phyloP scores from a whole-genome alignment of 75 land plant genomes.

The Cryptomeria japonica region DNA sequence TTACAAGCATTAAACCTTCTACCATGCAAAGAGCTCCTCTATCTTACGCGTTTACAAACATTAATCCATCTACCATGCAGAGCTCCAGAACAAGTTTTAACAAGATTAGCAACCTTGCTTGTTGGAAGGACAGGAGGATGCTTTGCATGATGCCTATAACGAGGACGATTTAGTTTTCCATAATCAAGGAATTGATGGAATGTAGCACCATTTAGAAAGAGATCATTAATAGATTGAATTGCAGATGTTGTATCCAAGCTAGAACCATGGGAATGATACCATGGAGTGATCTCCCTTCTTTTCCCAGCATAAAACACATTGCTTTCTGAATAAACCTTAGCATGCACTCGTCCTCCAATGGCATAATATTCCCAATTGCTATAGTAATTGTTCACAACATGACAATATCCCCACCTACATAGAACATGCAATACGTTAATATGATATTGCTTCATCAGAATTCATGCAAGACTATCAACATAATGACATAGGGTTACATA shows the following conservation, averaged over 20 bases:
- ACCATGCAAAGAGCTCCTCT: too few relatives aligned
- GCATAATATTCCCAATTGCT: slow-evolving; percentile 53
- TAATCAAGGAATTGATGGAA: background rate
- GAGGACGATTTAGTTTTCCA: background rate
- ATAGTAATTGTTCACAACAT: slow-evolving; percentile 47
- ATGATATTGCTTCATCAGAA: too few relatives aligned
- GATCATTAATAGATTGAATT: background rate
- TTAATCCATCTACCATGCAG: too few relatives aligned
- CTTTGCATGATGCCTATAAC: too few relatives aligned
- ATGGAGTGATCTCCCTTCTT: background rate
- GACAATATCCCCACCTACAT: slow-evolving; percentile 47
- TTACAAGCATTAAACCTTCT: too few relatives aligned
- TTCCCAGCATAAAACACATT: slow-evolving; percentile 35
- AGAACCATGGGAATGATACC: background rate
- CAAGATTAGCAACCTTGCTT: too few relatives aligned
- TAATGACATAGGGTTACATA: too few relatives aligned
- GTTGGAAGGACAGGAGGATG: too few relatives aligned
- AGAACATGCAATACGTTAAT: background rate
- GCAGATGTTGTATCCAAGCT: background rate
- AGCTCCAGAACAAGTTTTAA: too few relatives aligned
- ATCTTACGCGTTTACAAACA: too few relatives aligned
- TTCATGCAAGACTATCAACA: too few relatives aligned
- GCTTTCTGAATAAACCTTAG: slow-evolving; percentile 30
- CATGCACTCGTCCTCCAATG: slow-evolving; percentile 40
- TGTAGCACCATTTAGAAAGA: background rate